Evolutionary conservation across 805 yeast species (phyloP).

Genomic region (Nakazawaea holstii): DNA sequence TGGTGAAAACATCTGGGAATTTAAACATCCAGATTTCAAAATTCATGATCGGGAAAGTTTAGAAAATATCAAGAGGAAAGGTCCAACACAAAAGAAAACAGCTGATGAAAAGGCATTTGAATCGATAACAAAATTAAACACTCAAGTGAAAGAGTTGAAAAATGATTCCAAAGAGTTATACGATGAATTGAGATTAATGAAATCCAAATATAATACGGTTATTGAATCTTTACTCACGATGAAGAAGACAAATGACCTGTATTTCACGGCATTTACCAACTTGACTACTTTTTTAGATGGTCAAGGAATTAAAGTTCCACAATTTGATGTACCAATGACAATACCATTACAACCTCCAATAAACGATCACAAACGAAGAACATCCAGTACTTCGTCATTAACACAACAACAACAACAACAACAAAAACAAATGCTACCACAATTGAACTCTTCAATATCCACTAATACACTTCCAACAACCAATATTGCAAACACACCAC

Average conservation of each 20-base stretch:
- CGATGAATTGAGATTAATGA: conserved; percentile 35
- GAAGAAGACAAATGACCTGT: conserved; percentile 52
- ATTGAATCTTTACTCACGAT: conserved; percentile 55
- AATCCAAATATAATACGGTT: conserved; percentile 57
- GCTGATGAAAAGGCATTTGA: conserved; percentile 19
- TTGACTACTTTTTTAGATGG: conserved; percentile 44
- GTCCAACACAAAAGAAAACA: conserved; percentile 50
- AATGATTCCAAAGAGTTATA: conserved; percentile 28
- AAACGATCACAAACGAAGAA: not conserved
- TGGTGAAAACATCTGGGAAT: conserved; percentile 89
- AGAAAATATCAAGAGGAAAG: conserved; percentile 83
- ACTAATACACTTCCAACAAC: not conserved
- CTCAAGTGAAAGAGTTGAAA: conserved; percentile 21
- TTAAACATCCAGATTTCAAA: conserved; percentile 84
- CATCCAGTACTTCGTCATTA: conserved; percentile 1
- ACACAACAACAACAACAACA: conserved; percentile 14
- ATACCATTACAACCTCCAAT: conserved; percentile 17
- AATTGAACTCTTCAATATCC: not conserved
- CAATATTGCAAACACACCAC: conserved; percentile 1
- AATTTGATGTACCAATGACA: conserved; percentile 49
- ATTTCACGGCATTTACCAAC: conserved; percentile 44
- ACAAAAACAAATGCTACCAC: conserved; percentile 10
- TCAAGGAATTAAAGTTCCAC: conserved; percentile 66
- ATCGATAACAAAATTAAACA: conserved; percentile 23
- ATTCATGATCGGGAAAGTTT: conserved; percentile 72